Base-by-base conservation (phyloP, 345 rosid genomes). In the Laguncularia racemosa region DNA sequence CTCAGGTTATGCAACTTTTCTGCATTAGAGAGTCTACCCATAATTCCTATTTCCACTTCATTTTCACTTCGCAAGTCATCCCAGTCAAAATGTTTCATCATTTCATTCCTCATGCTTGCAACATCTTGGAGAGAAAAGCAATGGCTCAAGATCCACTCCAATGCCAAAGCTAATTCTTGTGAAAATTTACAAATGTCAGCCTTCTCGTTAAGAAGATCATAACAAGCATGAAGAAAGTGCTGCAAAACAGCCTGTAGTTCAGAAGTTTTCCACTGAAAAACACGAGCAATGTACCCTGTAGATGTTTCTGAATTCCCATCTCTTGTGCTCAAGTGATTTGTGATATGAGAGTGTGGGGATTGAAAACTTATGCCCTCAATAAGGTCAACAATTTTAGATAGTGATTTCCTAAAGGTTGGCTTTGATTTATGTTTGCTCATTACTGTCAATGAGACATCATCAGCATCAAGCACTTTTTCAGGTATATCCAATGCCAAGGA, bases 51-150 rank as follows among this genome's bases (percentile, higher is more conserved):
- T 53, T 82, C 97, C 46, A 71, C 70, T 77, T 89, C 88, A 46
- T 75, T 66, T 78, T 78, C 99, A 66, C 84, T 82, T 45, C 56
- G 65, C 13, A 84, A 53, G 53, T 81, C 96, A 68, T 84, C 96
- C 85, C 89, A 78, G 38, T 86, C 80, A 26, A 74, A 71, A 49
- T 79, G 79, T 73, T 82, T 86, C 75, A 75, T 78, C 21, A 84
- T 70, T 60, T 73, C 89, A 58, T 84, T 79, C 71, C 69, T 83
- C 91, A 83, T 92, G 88, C 86, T 83, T 58, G 96, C 78, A 81
- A 86, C 95, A 76, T 89, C 95, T 80, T 89, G 96, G 53, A 89
- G 76, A 58, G 99, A 86, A 66, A 89, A 89, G 58, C 99, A 89
- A 44, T 89, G 93, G 68, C 80, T 89, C 62, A 86, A 75, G 53